Conservation (phyloP, 768 basidiomycete species). For the Podaxis sp. region DNA sequence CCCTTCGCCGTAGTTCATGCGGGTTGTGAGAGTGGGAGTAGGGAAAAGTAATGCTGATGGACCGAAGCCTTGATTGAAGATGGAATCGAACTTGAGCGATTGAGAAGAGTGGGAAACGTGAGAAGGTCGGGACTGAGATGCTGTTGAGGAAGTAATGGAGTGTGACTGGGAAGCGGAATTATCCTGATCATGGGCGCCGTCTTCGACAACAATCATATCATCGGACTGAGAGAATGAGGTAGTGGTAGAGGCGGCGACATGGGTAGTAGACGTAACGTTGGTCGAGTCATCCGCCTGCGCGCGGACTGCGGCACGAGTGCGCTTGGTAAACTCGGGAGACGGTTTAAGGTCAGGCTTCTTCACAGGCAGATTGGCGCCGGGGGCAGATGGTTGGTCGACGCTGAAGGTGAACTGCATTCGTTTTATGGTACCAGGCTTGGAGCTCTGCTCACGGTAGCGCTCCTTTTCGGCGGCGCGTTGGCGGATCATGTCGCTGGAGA, state of each 20-base stretch:
- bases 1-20: constrained; percentile 79
- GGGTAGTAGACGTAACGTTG: constrained; percentile 13
- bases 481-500: constrained; percentile 76
- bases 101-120: constrained; percentile 17
- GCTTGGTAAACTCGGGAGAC: constrained; percentile 61
- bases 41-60: constrained; percentile 73
- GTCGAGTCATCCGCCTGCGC: constrained; percentile 28
- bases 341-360: constrained; percentile 69
- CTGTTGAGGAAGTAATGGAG: constrained; percentile 20
- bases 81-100: constrained; percentile 65
- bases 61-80: constrained; percentile 76
- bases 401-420: constrained; percentile 92
- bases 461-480: constrained; percentile 82
- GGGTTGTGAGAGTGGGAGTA: constrained; percentile 62
- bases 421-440: constrained; percentile 70
- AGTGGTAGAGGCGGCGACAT: constrained; percentile 1
- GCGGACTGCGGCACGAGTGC: constrained; percentile 31
- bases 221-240: constrained; percentile 14
- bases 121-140: constrained; percentile 1
- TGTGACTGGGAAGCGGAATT: constrained; percentile 20
- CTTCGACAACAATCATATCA: constrained; percentile 25
- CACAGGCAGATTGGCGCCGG: constrained; percentile 44
- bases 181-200: constrained; percentile 34
- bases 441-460: constrained; percentile 70
- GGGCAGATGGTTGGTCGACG: constrained; percentile 62